Conservation (phyloP, 2,329 filamentous ascomycete species). For the Cladosporium sp. region DNA sequence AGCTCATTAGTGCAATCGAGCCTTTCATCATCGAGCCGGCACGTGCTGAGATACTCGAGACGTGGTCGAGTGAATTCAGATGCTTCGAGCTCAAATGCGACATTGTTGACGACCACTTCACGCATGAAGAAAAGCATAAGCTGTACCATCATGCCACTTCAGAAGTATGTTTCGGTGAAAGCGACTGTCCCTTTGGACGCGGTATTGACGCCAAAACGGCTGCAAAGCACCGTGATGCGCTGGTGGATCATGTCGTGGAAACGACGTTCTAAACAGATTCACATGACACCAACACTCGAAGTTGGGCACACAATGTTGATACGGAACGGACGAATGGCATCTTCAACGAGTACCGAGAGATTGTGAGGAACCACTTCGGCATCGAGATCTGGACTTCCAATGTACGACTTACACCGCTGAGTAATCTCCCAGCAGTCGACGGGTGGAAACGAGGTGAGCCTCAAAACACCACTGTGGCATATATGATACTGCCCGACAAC, state of each 20-base stretch:
- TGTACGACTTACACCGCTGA: not conserved
- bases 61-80: not conserved
- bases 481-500: not conserved
- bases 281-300: not conserved
- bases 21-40: not conserved
- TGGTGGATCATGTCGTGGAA: not conserved
- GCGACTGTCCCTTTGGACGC: not conserved
- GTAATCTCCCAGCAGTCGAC: not conserved
- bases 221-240: not conserved
- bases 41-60: not conserved
- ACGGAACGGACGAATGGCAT: not conserved
- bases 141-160: not conserved
- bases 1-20: not conserved
- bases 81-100: not conserved
- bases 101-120: not conserved
- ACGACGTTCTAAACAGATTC: not conserved
- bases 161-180: not conserved
- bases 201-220: not conserved
- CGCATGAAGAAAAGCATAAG: not conserved
- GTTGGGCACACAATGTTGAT: not conserved
- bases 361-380: not conserved
- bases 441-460: not conserved
- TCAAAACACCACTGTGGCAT: not conserved
- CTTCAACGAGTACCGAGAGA: not conserved
- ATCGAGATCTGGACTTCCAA: not conserved